Percentiles rank a stretch among this genome's conserved stretches.
phyloP scores from a whole-genome alignment of 169 alveolate genomes.

The Cryptosporidium sp. region DNA sequence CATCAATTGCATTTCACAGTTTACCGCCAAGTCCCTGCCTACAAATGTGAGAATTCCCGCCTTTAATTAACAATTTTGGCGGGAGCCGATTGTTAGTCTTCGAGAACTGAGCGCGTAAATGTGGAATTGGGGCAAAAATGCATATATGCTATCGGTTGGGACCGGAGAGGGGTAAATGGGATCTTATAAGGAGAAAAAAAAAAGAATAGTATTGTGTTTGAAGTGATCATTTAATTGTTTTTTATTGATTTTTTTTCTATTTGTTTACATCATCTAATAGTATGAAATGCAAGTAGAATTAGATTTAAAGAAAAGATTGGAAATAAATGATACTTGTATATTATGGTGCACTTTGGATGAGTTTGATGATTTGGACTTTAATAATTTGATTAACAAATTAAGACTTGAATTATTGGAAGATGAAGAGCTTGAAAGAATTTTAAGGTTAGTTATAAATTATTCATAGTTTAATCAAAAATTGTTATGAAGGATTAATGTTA shows the following conservation, averaged over 20 bases:
- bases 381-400: not conserved
- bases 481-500: not conserved
- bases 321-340: conserved; percentile 28
- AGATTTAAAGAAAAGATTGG: not conserved
- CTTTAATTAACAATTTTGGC: not conserved
- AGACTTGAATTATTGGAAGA: conserved; percentile 17
- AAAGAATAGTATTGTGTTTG: not conserved
- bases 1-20: conserved; percentile 5
- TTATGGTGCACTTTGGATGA: conserved; percentile 45
- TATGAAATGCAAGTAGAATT: not conserved
- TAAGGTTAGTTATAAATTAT: conserved; percentile 11
- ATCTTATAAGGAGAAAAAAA: not conserved
- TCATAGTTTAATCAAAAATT: no score
- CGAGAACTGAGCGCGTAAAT: conserved; percentile 3
- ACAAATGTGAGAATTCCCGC: not conserved
- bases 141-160: not conserved
- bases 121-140: conserved; percentile 6
- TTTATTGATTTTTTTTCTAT: not conserved
- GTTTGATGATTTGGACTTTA: not conserved
- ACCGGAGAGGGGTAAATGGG: not conserved
- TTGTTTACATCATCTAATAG: not conserved
- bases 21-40: conserved; percentile 54
- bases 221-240: not conserved
- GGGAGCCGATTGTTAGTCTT: not conserved
- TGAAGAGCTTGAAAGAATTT: conserved; percentile 27